phyloP scores from a whole-genome alignment of 2,329 filamentous ascomycete genomes.

The Arthrobotrys pseudoclavata region DNA sequence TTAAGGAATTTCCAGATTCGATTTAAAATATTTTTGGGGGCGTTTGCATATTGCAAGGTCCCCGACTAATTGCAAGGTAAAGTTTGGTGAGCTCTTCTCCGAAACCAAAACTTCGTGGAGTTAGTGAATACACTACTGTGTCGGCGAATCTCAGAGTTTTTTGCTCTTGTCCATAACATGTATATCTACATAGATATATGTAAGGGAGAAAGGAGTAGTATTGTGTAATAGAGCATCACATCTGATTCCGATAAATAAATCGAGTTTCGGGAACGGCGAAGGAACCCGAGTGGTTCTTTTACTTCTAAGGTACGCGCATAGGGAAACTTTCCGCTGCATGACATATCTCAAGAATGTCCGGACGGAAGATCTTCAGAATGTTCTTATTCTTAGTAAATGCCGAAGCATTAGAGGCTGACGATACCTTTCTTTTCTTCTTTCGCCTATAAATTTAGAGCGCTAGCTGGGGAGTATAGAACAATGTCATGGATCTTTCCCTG shows the following conservation, averaged over 20 bases:
- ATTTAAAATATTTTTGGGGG: conserved; percentile 21
- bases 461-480: not conserved
- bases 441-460: not conserved
- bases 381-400: not conserved
- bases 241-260: not conserved
- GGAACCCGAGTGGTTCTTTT: conserved; percentile 2
- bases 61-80: not conserved
- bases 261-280: conserved; percentile 7
- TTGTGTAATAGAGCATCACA: not conserved
- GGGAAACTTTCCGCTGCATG: conserved; percentile 4
- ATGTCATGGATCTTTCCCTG: conserved; percentile 49
- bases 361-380: not conserved
- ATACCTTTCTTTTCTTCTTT: not conserved
- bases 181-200: not conserved
- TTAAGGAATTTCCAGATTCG: conserved; percentile 34
- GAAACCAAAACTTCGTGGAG: not conserved
- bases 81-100: conserved; percentile 2
- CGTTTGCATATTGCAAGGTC: conserved; percentile 2
- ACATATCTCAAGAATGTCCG: conserved; percentile 1
- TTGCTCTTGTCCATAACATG: not conserved
- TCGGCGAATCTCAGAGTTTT: not conserved
- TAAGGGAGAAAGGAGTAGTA: not conserved
- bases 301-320: not conserved
- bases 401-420: not conserved
- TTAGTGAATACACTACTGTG: not conserved